Percentiles rank a stretch among this genome's conserved stretches.
Evolutionary conservation across 2,329 filamentous ascomycete species (phyloP).

Genomic region (Nigrospora osmanthi): DNA sequence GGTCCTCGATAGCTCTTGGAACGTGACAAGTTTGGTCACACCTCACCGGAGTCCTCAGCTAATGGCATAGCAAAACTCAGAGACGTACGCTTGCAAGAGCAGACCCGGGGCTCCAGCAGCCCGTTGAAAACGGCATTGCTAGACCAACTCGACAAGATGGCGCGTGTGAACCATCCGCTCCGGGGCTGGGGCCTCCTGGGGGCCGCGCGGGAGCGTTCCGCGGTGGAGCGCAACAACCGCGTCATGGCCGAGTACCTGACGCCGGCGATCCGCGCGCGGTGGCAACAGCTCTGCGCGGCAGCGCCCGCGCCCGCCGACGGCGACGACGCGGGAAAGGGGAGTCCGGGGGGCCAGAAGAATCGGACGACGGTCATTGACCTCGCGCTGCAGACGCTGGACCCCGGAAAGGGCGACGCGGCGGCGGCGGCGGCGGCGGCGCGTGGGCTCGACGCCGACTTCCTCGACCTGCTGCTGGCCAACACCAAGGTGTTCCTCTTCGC

Average conservation of each 20-base stretch:
- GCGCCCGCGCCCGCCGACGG: constrained; percentile 14
- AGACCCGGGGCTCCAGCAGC: not conserved
- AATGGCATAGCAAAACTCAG: no score
- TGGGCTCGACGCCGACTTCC: constrained; percentile 12
- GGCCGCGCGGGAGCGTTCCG: not conserved
- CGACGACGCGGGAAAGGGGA: constrained; percentile 9
- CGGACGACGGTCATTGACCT: not conserved
- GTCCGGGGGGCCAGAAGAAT: no score
- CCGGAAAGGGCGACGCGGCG: not conserved
- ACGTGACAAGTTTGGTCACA: no score
- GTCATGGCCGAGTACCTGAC: constrained; percentile 14
- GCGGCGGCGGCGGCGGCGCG: no score
- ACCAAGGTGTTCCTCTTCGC: constrained; percentile 1
- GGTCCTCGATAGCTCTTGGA: no score
- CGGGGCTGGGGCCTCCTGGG: constrained; percentile 11
- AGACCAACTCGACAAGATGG: constrained; percentile 1
- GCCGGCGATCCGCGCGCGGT: constrained; percentile 9
- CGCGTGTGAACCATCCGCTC: not conserved
- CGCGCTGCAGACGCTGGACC: not conserved
- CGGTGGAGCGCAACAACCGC: constrained; percentile 14
- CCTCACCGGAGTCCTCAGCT: no score
- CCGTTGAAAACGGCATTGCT: not conserved
- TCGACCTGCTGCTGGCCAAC: constrained; percentile 19
- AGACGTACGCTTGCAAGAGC: not conserved
- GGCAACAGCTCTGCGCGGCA: constrained; percentile 15